Evolutionary conservation across 352 stramenopile genomes (phyloP).

Genomic region (Globisporangium okanoganense): DNA sequence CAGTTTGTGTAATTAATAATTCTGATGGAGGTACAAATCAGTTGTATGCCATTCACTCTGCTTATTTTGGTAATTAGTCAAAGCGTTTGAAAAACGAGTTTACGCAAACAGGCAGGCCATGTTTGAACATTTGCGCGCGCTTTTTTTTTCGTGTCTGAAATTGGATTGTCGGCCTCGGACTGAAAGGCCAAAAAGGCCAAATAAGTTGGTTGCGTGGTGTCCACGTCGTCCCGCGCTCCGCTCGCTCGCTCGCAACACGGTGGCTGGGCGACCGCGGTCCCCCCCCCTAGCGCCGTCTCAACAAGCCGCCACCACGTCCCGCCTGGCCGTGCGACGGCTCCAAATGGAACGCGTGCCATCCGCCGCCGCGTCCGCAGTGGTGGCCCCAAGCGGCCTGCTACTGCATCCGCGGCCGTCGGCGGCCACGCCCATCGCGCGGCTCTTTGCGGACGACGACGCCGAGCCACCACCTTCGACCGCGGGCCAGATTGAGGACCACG

Average conservation of each 20-base stretch:
- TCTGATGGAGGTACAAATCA: no score
- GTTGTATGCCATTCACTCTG: no score
- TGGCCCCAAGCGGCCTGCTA: not conserved
- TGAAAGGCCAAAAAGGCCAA: not conserved
- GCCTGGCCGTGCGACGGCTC: slow-evolving; percentile 12
- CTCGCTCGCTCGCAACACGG: not conserved
- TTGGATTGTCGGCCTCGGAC: no score
- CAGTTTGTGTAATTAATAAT: no score
- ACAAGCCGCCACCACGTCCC: slow-evolving; percentile 11
- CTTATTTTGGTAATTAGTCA: no score
- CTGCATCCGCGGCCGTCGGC: not conserved
- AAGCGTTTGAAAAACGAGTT: no score
- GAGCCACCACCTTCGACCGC: not conserved
- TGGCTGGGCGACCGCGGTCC: slow-evolving; percentile 8
- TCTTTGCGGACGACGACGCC: slow-evolving; percentile 3
- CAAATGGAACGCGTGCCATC: slow-evolving; percentile 9
- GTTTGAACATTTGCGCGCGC: no score
- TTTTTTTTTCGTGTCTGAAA: no score
- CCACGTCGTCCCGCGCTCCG: not conserved
- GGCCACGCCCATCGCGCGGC: not conserved
- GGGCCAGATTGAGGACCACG: slow-evolving; percentile 7
- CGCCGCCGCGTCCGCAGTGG: no score
- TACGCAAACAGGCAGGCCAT: no score
- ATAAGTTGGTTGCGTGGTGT: not conserved
- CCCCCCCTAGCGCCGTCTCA: not conserved